Base-by-base conservation (phyloP, 2,329 filamentous ascomycete species). In the Ascochyta viciae-villosae region DNA sequence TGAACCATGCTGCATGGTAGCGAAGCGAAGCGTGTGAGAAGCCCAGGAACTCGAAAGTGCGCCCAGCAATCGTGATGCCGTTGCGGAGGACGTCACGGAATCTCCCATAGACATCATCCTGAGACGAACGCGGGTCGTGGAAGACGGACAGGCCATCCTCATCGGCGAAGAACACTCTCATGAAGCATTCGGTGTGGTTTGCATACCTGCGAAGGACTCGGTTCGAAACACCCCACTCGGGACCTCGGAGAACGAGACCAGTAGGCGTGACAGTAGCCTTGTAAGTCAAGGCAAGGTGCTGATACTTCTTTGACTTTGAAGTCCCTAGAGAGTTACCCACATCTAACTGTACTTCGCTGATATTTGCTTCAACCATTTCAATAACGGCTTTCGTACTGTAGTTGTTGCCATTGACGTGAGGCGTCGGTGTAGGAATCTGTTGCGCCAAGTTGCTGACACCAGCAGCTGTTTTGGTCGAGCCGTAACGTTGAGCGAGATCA, bases 111-210 rank as follows among this genome's bases (percentile, higher is more conserved):
- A 74, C 62, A 1, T 60, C 47, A 3, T 65, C 61, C 26, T 73
- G 67, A 2, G 65, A 70, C 22, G 65, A 62, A 33, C 61, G 54
- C 9, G 82, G 71, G 54, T 87, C 87, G 69, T 85, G 87, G 16
- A 77, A 80, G 0, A 95, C 69, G 16, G 84, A 82, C 23, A 86
- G 80, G 0, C 88, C 88, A 65, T 90, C 84, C 68, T 96, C 91
- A 42, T 95, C 91, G 27, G 82, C 82, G 64, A 95, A 92, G 6
- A 86, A 82, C 0, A 93, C 89, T 0, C 91, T 83, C 52, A 74
- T 62, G 60, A 74, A 74, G 45, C 62, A 64, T 10, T 73, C 66
- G 0, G 61, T 57, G 26, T 71, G 40, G 10, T 60, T 37, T 7
- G 54, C 41, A 35, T 69, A 74, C 33, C 62, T 67, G 22, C 71